Conservation (phyloP, 23 red algal genomes). For the Cyanidioschyzon merolae region DNA sequence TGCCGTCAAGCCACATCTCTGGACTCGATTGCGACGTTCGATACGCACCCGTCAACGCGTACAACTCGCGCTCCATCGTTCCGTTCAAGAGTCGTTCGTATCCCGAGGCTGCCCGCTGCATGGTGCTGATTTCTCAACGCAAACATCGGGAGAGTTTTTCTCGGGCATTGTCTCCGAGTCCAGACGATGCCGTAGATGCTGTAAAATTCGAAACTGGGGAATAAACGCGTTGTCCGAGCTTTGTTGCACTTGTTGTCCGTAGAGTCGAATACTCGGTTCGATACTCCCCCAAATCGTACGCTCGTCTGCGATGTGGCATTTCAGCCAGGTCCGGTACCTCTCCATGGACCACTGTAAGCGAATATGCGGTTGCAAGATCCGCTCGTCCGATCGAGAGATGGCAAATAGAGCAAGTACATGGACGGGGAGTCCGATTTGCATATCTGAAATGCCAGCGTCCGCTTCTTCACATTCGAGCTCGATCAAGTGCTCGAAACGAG, state of each 20-base stretch:
- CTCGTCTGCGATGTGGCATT: background rate
- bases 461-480: background rate
- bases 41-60: too few relatives aligned
- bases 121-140: too few relatives aligned
- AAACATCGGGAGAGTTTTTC: too few relatives aligned
- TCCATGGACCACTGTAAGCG: background rate
- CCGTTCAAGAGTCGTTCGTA: too few relatives aligned
- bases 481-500: background rate
- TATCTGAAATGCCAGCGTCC: background rate
- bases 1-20: too few relatives aligned
- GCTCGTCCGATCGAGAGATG: background rate
- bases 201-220: background rate
- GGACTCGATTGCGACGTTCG: too few relatives aligned
- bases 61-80: too few relatives aligned
- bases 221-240: background rate
- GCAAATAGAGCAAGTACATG: background rate
- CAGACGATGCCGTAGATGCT: background rate
- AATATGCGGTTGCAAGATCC: background rate
- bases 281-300: background rate
- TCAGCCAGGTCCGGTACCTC: background rate
- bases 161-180: too few relatives aligned
- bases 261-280: background rate
- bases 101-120: too few relatives aligned
- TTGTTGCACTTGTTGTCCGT: background rate
- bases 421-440: background rate